These are phyloP conservation scores for Fusarium papillatum DNA, from an alignment of 2,329 filamentous ascomycete genomes.

Conservation along the genomic window DNA sequence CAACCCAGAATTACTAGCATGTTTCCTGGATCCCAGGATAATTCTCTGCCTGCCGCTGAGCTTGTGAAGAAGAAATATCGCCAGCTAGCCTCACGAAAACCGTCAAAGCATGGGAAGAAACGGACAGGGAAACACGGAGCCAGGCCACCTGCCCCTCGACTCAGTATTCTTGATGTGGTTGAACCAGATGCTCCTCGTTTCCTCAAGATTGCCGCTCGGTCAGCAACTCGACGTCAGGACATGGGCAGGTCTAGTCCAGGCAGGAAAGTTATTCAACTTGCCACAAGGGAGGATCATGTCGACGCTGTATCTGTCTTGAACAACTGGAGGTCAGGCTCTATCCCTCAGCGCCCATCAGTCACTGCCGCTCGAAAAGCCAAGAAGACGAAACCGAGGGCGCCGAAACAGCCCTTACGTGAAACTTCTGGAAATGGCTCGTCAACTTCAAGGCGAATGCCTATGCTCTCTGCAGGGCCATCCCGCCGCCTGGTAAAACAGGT, in stretches of 20 bases:
- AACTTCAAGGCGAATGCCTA: not conserved
- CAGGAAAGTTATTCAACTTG: conserved; percentile 71
- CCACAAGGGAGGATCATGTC: conserved; percentile 70
- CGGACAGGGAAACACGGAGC: conserved; percentile 1
- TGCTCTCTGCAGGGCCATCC: conserved; percentile 12
- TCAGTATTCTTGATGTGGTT: conserved; percentile 74
- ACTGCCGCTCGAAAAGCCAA: conserved; percentile 40
- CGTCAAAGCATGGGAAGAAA: conserved; percentile 14
- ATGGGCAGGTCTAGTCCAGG: conserved; percentile 68
- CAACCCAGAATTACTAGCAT: conserved; percentile 52
- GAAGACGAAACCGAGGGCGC: conserved; percentile 9
- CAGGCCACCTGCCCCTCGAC: conserved; percentile 54
- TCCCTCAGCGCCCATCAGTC: conserved; percentile 57
- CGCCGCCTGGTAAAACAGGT: conserved; percentile 49
- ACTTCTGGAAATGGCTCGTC: conserved; percentile 39
- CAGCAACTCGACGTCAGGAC: conserved; percentile 60
- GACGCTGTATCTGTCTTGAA: conserved; percentile 67
- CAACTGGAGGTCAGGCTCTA: conserved; percentile 68
- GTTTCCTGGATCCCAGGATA: conserved; percentile 30
- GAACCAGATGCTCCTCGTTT: conserved; percentile 67
- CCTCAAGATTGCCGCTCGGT: conserved; percentile 72
- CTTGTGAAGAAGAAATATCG: conserved; percentile 34
- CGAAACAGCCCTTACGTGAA: conserved; percentile 36
- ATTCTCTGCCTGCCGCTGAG: conserved; percentile 13
- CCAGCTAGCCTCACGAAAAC: conserved; percentile 18